Base-by-base conservation (phyloP, 345 rosid species). In the Gossypium herbaceum region DNA sequence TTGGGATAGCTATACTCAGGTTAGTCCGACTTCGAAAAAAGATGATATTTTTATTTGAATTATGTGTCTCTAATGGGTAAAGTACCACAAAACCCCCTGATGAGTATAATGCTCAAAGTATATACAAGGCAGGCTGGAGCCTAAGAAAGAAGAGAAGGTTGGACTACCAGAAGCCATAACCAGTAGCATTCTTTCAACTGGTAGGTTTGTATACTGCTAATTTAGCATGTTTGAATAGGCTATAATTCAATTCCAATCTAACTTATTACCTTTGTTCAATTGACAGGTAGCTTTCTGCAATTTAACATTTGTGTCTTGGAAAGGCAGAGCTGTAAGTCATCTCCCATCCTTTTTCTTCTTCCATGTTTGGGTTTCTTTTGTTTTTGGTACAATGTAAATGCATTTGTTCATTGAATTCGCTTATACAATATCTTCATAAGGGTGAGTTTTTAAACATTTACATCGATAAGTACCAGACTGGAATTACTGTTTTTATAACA, bases 151-250 rank as follows among this genome's bases (percentile, higher is more conserved):
- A 87, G 98, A 95, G 84, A 93, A 90, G 79, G 88, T 93, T 79
- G 94, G 99, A 78, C 94, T 95, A 24, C 97, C 99, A 16, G 96
- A 95, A 86, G 99, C 97, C 64, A 88, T 91, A 77, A 80, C 89
- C 22, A 82, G 84, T 77, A 95, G 97, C 86, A 88, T 95, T 77
- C 98, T 93, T 78, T 91, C 92, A 59, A 84, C 90, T 44, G 99
- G 99, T 93, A 85, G 80, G 78, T 64, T 78, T 75, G 7, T 12
- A 58, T 71, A 43, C 43, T 66, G 48, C 69, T 68, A 16, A 20
- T 71, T 39, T 71, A 41, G 68, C 71, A 58, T 24, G 55, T 63
- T 48, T 44, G 56, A 65, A 41, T 77, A 76, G 58, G 58, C n/a
- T 52, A 45, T 69, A 52, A 70, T 29, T 47, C 65, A 63, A 73